A percentile compares a stretch with the other conserved stretches of the same genome.
These are phyloP conservation scores for Backusella liffmaniae DNA, from an alignment of 192 early-diverging fungal genomes.

Conservation along the genomic window DNA sequence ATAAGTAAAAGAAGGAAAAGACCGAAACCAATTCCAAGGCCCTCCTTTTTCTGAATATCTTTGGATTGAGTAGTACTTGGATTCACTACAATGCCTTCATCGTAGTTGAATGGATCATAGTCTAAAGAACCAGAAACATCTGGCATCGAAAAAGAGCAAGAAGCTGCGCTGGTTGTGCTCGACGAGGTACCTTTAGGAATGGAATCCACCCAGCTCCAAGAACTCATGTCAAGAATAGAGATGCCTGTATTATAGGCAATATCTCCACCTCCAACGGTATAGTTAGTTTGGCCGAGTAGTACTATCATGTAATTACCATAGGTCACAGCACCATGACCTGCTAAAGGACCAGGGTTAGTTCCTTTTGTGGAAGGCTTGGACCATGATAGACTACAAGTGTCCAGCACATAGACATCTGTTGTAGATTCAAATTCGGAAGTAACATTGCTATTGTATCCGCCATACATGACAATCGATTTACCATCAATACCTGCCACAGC, in stretches of 20 bases:
- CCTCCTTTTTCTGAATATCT: constrained; percentile 13
- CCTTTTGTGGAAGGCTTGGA: constrained; percentile 4
- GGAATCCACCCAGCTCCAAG: constrained; percentile 11
- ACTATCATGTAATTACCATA: constrained; percentile 24
- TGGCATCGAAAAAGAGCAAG: neutral
- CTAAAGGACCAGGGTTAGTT: neutral
- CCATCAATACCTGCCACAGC: constrained; percentile 10
- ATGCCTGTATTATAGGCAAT: neutral
- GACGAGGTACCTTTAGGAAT: neutral
- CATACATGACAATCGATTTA: constrained; percentile 22
- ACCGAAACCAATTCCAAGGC: constrained; percentile 24
- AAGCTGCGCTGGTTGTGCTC: neutral
- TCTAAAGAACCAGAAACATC: neutral
- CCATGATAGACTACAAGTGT: constrained; percentile 28
- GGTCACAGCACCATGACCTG: constrained; percentile 7
- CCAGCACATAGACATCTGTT: constrained; percentile 17
- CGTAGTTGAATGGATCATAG: neutral
- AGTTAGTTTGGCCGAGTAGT: constrained; percentile 10
- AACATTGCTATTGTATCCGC: neutral
- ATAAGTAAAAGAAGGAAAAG: constrained; percentile 17
- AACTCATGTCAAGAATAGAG: constrained; percentile 18
- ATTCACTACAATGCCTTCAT: neutral
- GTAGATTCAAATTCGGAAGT: neutral
- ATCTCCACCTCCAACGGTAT: neutral
- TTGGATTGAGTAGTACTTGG: neutral